phyloP scores from a whole-genome alignment of 768 basidiomycete species.

The Suillus lakei region DNA sequence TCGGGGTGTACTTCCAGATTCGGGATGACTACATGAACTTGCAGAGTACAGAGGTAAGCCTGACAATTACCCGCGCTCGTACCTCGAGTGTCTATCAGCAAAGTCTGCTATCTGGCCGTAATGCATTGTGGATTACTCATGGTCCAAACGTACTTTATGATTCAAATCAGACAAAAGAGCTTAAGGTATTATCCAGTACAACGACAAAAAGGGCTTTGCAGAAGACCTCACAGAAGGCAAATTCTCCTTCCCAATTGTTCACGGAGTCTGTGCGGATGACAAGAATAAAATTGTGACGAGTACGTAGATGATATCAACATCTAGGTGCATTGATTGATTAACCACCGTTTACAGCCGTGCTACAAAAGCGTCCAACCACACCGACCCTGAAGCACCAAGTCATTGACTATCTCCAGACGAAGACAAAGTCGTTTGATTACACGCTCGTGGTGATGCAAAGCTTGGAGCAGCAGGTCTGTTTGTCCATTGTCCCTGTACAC shows the following conservation, averaged over 20 bases:
- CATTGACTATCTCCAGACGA: constrained; percentile 74
- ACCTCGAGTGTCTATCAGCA: constrained; percentile 26
- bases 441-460: constrained; percentile 69
- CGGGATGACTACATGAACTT: constrained; percentile 98
- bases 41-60: constrained; percentile 76
- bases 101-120: constrained; percentile 59
- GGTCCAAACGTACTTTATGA: constrained; percentile 17
- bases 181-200: constrained; percentile 52
- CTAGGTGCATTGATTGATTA: neutral
- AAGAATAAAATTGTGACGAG: constrained; percentile 84
- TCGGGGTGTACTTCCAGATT: constrained; percentile 96
- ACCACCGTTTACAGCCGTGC: constrained; percentile 64
- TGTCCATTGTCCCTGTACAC: constrained; percentile 37
- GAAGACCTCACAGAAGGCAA: constrained; percentile 84
- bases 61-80: neutral
- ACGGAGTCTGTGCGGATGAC: constrained; percentile 77
- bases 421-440: constrained; percentile 87
- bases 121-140: constrained; percentile 52
- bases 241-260: constrained; percentile 81
- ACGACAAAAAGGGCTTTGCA: constrained; percentile 65
- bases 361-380: constrained; percentile 88
- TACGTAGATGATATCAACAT: constrained; percentile 40
- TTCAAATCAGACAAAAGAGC: neutral
- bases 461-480: constrained; percentile 60
- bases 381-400: constrained; percentile 82